These are phyloP conservation scores for Synchytrium microbalum DNA, from an alignment of 371 early-diverging fungal species.

Conservation along the genomic window DNA sequence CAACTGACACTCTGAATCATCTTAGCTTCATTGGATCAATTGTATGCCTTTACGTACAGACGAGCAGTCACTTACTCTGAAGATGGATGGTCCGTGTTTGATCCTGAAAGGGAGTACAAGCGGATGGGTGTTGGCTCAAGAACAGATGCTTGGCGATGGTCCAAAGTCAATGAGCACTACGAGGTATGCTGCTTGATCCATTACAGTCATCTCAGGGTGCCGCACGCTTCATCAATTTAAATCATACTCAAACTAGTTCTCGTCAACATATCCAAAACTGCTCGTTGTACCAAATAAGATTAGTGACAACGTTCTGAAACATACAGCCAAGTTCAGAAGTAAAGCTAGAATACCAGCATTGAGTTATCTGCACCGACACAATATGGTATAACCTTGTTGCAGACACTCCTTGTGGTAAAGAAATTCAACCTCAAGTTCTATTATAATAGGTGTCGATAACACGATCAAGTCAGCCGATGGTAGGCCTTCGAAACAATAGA, in stretches of 20 bases:
- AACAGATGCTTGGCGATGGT: constrained; percentile 69
- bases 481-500: constrained; percentile 85
- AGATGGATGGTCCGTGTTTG: constrained; percentile 39
- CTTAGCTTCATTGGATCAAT: constrained; percentile 56
- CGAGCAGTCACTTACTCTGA: constrained; percentile 42
- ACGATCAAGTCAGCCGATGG: constrained; percentile 89
- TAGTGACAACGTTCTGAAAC: constrained; percentile 78
- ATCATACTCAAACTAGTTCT: constrained; percentile 44
- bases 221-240: too few relatives aligned
- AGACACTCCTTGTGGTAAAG: neutral
- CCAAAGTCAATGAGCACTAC: constrained; percentile 65
- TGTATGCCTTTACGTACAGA: constrained; percentile 74
- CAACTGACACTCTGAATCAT: neutral
- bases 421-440: neutral
- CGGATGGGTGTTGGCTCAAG: constrained; percentile 77
- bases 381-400: constrained; percentile 28
- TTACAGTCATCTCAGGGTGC: neutral
- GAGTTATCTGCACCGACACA: constrained; percentile 78
- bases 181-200: constrained; percentile 37
- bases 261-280: constrained; percentile 78
- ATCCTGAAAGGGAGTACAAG: constrained; percentile 66
- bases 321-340: constrained; percentile 87
- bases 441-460: constrained; percentile 73
- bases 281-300: constrained; percentile 82
- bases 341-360: constrained; percentile 85